Conservation (phyloP, 2,329 filamentous ascomycete genomes). For the Penicillium verrucosum region DNA sequence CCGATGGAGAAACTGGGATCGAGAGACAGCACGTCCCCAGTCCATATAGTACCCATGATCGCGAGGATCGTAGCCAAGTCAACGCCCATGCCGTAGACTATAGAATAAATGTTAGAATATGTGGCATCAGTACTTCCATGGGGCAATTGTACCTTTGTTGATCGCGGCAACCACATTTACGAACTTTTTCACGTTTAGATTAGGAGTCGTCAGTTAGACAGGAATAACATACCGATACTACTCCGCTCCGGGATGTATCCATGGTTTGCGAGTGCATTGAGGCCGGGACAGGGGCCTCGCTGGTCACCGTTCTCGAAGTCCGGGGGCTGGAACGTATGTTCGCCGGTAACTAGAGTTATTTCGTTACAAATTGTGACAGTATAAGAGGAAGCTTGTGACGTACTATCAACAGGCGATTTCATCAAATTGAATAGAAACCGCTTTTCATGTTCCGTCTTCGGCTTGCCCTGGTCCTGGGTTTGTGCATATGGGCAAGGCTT, state of each 20-base stretch:
- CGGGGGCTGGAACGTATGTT: conserved; percentile 36
- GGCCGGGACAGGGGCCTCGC: conserved; percentile 42
- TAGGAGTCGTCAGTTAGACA: fast-evolving
- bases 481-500: conserved; percentile 23
- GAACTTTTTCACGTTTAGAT: conserved; percentile 19
- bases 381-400: not conserved
- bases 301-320: conserved; percentile 35
- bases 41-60: conserved; percentile 49
- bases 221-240: conserved; percentile 27
- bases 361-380: not conserved
- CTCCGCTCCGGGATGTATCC: conserved; percentile 43
- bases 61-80: conserved; percentile 44
- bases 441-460: conserved; percentile 15
- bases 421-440: conserved; percentile 24
- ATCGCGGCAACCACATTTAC: conserved; percentile 33
- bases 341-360: conserved; percentile 29
- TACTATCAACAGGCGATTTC: conserved; percentile 29
- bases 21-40: conserved; percentile 51
- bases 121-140: no score
- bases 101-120: not conserved
- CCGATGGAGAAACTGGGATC: conserved; percentile 54
- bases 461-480: not conserved
- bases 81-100: conserved; percentile 50
- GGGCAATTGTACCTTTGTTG: conserved; percentile 30
- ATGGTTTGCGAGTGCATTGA: conserved; percentile 46